Evolutionary conservation across 768 basidiomycete genomes (phyloP), one percentile per base, ranked within the genome.

Genomic region (Xanthoconium purpureum): DNA sequence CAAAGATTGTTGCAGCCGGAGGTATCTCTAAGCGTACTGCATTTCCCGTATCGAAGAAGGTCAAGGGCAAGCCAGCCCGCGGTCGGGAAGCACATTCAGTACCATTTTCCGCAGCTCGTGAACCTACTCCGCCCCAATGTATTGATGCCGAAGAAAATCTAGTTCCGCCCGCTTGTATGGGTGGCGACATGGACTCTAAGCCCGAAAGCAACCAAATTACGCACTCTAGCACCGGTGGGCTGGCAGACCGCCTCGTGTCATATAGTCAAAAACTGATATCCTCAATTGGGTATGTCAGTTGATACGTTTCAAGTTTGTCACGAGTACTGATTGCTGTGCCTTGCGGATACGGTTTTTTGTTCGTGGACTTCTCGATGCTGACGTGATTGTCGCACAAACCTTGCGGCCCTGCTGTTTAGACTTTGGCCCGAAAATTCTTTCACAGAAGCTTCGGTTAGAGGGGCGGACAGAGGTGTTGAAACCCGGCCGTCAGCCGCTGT

Each of bases 221-320:
- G 39, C 59, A 47, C 32, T 35, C 35, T 42, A 58, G 62, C 40
- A 61, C 67, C 52, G 70, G 68, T 37, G 77, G 76, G 44, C 71
- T 80, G 60, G 78, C 81, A 53, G 75, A 73, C 58, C 73, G 77
- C 62, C 74, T 84, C 60, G 67, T 84, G 63, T 75, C 75, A 58
- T 81, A 79, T 57, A 76, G 78, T 54, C 74, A 82, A 67, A 74
- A 73, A 52, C 54, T 80, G 57, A 75, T 77, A 59, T 67, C 64
- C 64, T 72, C 77, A 56, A 75, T 75, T 61, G 69, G 75, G 80
- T 81, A 70, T 52, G 80, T 76, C 67, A 64, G 65, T 55, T 67
- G 55, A 60, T 60, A 40, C 47, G 57, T 62, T 52, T 55, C 59
- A 55, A 50, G 48, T 54, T 59, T 52, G 50, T 47, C 60, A 69